phyloP scores from a whole-genome alignment of 306 rosid species.

The Vigna trinervia region DNA sequence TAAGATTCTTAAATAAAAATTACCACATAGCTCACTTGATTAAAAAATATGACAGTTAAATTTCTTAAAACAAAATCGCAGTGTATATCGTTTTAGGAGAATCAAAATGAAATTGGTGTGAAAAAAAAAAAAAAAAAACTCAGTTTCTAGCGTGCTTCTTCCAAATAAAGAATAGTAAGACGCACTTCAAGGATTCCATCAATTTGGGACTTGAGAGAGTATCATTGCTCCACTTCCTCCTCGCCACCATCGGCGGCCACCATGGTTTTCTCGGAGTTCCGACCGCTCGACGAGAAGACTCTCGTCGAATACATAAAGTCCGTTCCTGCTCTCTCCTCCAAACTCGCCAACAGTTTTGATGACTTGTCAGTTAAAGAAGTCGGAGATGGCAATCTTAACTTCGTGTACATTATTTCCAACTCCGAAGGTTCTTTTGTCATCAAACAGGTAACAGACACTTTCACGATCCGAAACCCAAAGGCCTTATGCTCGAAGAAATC shows the following conservation, averaged over 20 bases:
- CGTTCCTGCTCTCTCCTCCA: conserved; percentile 71
- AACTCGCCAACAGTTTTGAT: conserved; percentile 60
- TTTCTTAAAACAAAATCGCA: background rate
- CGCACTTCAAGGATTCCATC: conserved; percentile 5
- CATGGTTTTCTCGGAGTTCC: conserved; percentile 74
- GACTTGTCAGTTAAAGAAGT: conserved; percentile 70
- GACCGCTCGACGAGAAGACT: conserved; percentile 66
- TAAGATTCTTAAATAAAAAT: no score
- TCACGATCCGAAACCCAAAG: background rate
- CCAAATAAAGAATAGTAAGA: conserved; percentile 11
- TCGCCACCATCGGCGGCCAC: background rate
- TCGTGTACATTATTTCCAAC: conserved; percentile 69
- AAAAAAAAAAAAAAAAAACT: background rate
- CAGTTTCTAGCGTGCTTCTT: conserved; percentile 10
- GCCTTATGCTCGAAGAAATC: background rate
- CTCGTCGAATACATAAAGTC: conserved; percentile 75
- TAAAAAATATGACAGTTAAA: no score
- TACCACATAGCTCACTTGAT: no score
- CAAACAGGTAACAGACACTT: conserved; percentile 66
- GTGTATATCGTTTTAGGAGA: background rate
- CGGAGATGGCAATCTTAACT: conserved; percentile 94
- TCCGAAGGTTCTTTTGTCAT: conserved; percentile 77
- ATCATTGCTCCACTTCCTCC: background rate
- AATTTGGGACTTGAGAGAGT: conserved; percentile 1
- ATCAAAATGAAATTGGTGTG: background rate